Conservation (phyloP, 169 alveolate species). For the Plasmodium cynomolgi region DNA sequence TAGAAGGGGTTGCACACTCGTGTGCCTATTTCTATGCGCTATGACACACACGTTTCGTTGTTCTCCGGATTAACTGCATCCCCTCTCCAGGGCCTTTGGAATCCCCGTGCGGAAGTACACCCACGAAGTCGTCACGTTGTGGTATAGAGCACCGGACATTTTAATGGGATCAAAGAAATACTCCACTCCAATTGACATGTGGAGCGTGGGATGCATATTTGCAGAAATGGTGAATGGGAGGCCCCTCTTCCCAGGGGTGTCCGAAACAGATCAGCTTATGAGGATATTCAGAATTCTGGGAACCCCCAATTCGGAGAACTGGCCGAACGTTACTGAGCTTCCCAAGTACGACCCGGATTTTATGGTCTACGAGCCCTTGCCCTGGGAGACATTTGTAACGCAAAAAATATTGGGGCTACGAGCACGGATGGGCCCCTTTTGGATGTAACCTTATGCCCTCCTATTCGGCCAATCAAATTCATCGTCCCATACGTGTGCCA, state of each 20-base stretch:
- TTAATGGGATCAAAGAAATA: constrained; percentile 97
- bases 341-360: constrained; percentile 93
- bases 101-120: constrained; percentile 98
- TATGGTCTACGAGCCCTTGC: constrained; percentile 79
- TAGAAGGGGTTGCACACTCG: constrained; percentile 16
- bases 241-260: constrained; percentile 97
- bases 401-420: neutral
- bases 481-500: neutral
- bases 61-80: neutral
- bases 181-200: constrained; percentile 99
- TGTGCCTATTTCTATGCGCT: constrained; percentile 76
- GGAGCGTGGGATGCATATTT: constrained; percentile 98
- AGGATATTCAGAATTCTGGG: constrained; percentile 97
- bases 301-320: constrained; percentile 93
- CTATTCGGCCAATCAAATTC: neutral
- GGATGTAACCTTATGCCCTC: neutral
- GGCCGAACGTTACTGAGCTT: constrained; percentile 95
- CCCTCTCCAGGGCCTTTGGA: constrained; percentile 93
- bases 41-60: neutral
- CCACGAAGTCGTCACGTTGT: constrained; percentile 98
- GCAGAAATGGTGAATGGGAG: constrained; percentile 98
- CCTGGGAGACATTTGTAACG: constrained; percentile 83
- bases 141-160: constrained; percentile 99
- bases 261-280: constrained; percentile 97
- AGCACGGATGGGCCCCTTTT: neutral